Percentiles rank a stretch among this genome's conserved stretches.
Evolutionary conservation across 495 filamentous ascomycete species (phyloP).

Genomic region (Lophium mytilinum): DNA sequence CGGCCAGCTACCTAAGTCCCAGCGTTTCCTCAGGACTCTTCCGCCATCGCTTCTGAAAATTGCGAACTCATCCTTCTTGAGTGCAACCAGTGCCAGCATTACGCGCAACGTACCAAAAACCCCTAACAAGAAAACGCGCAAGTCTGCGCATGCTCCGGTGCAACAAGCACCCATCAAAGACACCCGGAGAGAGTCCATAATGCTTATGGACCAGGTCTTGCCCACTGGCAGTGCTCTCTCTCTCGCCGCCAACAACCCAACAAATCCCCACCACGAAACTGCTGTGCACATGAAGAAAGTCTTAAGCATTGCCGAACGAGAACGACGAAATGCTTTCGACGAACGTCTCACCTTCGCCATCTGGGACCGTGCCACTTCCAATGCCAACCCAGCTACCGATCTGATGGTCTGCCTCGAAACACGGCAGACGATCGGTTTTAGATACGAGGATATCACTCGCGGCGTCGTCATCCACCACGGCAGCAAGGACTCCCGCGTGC

Average conservation of each 20-base stretch:
- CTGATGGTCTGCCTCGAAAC: slow-evolving; percentile 88
- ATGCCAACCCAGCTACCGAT: slow-evolving; percentile 91
- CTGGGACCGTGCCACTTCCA: slow-evolving; percentile 87
- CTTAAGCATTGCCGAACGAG: slow-evolving; percentile 47
- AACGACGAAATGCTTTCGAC: slow-evolving; percentile 75
- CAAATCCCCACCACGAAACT: slow-evolving; percentile 16
- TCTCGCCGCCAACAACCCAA: slow-evolving; percentile 14
- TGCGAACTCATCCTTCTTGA: slow-evolving; percentile 92
- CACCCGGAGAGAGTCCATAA: slow-evolving; percentile 31
- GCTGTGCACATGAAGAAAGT: slow-evolving; percentile 16
- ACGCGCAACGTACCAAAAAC: slow-evolving; percentile 75
- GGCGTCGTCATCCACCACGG: slow-evolving; percentile 92
- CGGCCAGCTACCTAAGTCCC: slow-evolving; percentile 81
- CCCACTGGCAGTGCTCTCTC: slow-evolving; percentile 25
- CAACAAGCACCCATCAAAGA: slow-evolving; percentile 20
- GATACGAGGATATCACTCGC: slow-evolving; percentile 90
- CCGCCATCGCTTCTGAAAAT: slow-evolving; percentile 88
- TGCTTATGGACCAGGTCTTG: slow-evolving; percentile 35
- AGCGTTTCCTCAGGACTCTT: slow-evolving; percentile 81
- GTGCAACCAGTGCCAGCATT: slow-evolving; percentile 80
- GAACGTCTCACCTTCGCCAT: slow-evolving; percentile 80
- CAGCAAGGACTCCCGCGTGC: slow-evolving; percentile 81
- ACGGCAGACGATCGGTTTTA: slow-evolving; percentile 84
- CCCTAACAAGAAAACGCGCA: slow-evolving; percentile 34
- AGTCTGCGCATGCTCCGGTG: slow-evolving; percentile 17